Base-by-base conservation (phyloP, 129 eudicot species). In the Tanacetum coccineum region DNA sequence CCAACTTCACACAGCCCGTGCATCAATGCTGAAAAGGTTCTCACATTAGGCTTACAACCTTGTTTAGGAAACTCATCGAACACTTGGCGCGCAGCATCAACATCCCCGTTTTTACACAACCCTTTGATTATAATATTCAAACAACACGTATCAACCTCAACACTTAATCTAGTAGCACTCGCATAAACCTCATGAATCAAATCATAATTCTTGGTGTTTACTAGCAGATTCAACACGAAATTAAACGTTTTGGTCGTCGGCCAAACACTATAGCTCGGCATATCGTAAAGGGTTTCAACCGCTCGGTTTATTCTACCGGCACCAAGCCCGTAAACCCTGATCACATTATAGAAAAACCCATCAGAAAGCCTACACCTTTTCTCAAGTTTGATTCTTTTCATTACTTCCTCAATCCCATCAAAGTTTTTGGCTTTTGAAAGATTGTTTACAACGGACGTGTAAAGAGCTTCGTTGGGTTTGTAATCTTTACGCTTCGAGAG, bases 91-190 rank as follows among this genome's bases (percentile, higher is more conserved):
- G 97, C 94, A 83, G 61, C 90, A 68, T 83, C 81, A 0, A 81
- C 52, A 11, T 81, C 65, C 49, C 91, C 81, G 30, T 81, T 66
- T 70, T 75, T 59, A 60, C 70, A 68, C 77, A 87, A 50, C 8
- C 97, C 97, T 62, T 91, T 91, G 25, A 91, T 85, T 54, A 91
- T 64, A 17, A 87, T 85, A 67, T 91, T 85, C 83, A 91, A 75
- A 64, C 83, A 68, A 68, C 96, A 91, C 36, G 79, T 82, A 71
- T 91, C 97, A 50, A 91, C 60, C 64, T 83, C 94, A 52, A 87
- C 90, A 4, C 97, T 83, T 64, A 91, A 63, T 19, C 75, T 42
- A 6, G 76, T 76, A 75, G 86, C 93, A 75, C 80, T 76, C 82
- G 70, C 30, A 62, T 66, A 91, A 66, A 91, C 91, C 81, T 83